phyloP scores from a whole-genome alignment of 1,284 basidiomycete genomes.

The Pseudozyma thailandica region DNA sequence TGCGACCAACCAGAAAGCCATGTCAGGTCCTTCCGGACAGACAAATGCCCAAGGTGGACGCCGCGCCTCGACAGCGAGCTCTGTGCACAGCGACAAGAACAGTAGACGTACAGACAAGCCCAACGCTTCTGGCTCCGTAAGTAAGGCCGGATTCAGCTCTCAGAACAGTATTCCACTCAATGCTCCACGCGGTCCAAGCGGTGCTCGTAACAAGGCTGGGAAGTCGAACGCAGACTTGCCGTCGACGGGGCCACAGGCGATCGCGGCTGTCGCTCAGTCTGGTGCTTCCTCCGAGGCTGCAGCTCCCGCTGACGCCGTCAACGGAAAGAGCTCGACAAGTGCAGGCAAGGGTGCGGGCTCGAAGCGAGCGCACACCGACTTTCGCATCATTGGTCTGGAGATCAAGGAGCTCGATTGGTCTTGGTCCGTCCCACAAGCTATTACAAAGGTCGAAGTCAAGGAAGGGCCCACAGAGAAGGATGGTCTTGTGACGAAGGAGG shows the following conservation, averaged over 20 bases:
- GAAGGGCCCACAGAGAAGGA: neutral
- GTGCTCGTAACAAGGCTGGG: slow-evolving; percentile 15
- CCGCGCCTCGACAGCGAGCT: slow-evolving; percentile 25
- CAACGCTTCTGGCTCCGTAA: slow-evolving; percentile 1
- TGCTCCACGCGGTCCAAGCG: slow-evolving; percentile 40
- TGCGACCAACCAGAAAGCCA: too few species aligned
- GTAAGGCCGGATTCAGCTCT: slow-evolving; percentile 25
- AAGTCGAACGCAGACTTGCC: neutral
- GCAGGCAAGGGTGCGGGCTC: slow-evolving; percentile 7
- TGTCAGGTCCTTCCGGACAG: neutral
- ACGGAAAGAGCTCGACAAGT: slow-evolving; percentile 3
- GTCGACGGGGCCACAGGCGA: too few species aligned
- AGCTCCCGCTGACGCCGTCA: slow-evolving; percentile 1
- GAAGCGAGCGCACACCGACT: slow-evolving; percentile 50
- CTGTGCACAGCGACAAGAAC: slow-evolving; percentile 32
- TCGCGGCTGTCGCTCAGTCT: neutral
- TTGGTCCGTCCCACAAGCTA: slow-evolving; percentile 32
- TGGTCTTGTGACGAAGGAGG: neutral
- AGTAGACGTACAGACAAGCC: slow-evolving; percentile 2
- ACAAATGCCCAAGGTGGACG: slow-evolving; percentile 7
- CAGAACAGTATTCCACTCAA: slow-evolving; percentile 41
- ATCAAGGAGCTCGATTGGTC: slow-evolving; percentile 55
- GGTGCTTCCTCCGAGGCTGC: neutral
- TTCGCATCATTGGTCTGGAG: slow-evolving; percentile 49
- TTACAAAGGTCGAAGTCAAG: slow-evolving; percentile 6